Base-by-base conservation (phyloP, 2,329 filamentous ascomycete genomes). In the Nemania sp. region DNA sequence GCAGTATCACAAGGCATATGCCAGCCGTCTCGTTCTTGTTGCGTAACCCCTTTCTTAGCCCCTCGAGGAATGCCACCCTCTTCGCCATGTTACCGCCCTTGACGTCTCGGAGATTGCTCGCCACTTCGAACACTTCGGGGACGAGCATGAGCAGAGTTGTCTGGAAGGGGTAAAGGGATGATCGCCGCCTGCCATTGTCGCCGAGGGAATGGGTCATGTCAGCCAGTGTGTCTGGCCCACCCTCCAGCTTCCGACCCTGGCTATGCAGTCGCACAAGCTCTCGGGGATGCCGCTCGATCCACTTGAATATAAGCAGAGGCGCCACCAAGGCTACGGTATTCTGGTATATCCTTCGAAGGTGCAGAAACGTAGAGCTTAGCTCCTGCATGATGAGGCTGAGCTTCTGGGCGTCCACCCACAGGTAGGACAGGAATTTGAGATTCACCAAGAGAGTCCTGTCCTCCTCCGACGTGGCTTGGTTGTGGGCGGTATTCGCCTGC, bases 61-160 rank as follows among this genome's bases (percentile, higher is more conserved):
- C 80, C 61, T 90, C 87, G 15, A 90, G 76, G 65, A 89, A 89
- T 2, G 82, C 79, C 5, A 88, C 83, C 68, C 88, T 89, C 74
- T 90, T 90, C 15, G 82, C 79, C 72, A 89, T 83, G 66, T 83
- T 81, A 56, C 80, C 79, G 66, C 82, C 84, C 71, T 87, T 89
- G 32, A 81, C 81, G 64, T 89, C 86, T 59, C 86, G 81, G 71
- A 90, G 78, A 72, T 87, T 87, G 72, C 86, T 88, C 25, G 87
- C 87, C 35, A 89, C 85, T 72, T 89, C 86, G 65, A 90, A 90
- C 5, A 90, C 84, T 66, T 90, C 87, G 3, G 87, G 87, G 9
- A 89, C 76, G 9, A 90, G 78, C 60, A 90, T 82, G 10, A 90
- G 74, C 4, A 90, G 75, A 12, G 83, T 80, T 2, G 81, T 86